Evolutionary conservation across 2,329 filamentous ascomycete species (phyloP).

Genomic region (Ramularia endophylla): DNA sequence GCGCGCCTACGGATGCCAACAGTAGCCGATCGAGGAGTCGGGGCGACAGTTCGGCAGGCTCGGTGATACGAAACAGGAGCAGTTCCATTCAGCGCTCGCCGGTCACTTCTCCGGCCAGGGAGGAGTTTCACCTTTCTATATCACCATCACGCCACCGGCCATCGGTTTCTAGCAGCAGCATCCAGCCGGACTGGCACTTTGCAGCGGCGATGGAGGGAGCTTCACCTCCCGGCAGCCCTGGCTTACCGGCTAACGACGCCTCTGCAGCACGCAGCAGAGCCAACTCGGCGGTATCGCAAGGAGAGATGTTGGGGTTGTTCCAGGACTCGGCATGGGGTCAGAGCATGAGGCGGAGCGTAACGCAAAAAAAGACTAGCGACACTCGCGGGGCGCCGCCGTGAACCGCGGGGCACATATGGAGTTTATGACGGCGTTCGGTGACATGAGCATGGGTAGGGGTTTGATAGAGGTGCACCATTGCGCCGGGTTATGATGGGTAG

Average conservation of each 20-base stretch:
- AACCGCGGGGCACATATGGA: not conserved
- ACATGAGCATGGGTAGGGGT: not conserved
- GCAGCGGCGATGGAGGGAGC: slow-evolving; percentile 37
- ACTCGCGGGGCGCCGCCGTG: slow-evolving; percentile 16
- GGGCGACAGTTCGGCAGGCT: slow-evolving; percentile 4
- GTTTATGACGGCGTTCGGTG: not conserved
- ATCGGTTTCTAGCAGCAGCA: slow-evolving; percentile 21
- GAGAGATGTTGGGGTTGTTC: slow-evolving; percentile 75
- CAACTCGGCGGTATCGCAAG: slow-evolving; percentile 64
- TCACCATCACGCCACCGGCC: slow-evolving; percentile 18
- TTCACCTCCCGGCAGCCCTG: slow-evolving; percentile 24
- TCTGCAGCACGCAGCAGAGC: slow-evolving; percentile 48
- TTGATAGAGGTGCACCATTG: not conserved
- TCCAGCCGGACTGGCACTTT: slow-evolving; percentile 42
- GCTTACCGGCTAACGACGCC: slow-evolving; percentile 20
- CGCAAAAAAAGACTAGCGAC: slow-evolving; percentile 47
- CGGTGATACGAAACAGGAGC: slow-evolving; percentile 20
- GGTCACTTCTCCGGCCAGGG: slow-evolving; percentile 14
- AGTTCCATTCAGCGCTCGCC: slow-evolving; percentile 28
- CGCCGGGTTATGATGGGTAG: not conserved
- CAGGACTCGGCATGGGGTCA: slow-evolving; percentile 91
- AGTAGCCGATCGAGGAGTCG: slow-evolving; percentile 6
- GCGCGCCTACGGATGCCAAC: slow-evolving; percentile 9
- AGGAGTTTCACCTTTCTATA: slow-evolving; percentile 17
- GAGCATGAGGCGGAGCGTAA: slow-evolving; percentile 84